Base-by-base conservation (phyloP, 2,329 filamentous ascomycete species). In the Ophiosphaerella herpotricha region DNA sequence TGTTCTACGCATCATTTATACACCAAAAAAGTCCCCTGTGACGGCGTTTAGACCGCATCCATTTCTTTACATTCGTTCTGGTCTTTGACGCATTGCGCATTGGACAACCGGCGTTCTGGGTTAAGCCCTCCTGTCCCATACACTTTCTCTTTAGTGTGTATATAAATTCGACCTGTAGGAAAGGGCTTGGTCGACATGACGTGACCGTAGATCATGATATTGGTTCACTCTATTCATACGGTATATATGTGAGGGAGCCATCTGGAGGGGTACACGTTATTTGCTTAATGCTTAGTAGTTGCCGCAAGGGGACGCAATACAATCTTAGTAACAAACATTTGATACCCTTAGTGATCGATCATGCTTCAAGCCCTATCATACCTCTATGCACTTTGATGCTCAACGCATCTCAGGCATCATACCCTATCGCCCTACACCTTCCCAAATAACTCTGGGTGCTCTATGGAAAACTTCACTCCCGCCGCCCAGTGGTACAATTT, bases 401-500 rank as follows among this genome's bases (percentile, higher is more conserved):
- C 11, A 29, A 11, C 11, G 11, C 26, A 7, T 29, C 26, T 11
- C 26, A 29, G 26, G 26, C 26, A 29, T 29, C 26, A 29, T 29
- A 8, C 4, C 7, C 26, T 11, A 7, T 6, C 26, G 37, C 55
- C 51, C 5, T 39, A 50, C 2, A 45, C 24, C 50, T 48, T 57
- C 45, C 21, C 44, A 38, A 65, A 64, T 41, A 65, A 31, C 35
- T 58, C 61, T 0, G 62, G 62, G 41, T 65, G 55, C 14, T 65
- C 59, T 39, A 64, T 51, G 12, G 64, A 62, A 50, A 57, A 67
- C 57, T 55, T 45, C 36, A 64, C 61, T 1, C 64, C 64, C 3
- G 62, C 62, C 39, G 64, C 64, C 57, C 62, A 67, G 53, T 67
- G 64, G 49, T 63, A 67, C 50, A 67, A 44, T 45, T 67, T 67